Conservation (phyloP, 176 grass and related monocot genomes). For the Eragrostis nindensis region DNA sequence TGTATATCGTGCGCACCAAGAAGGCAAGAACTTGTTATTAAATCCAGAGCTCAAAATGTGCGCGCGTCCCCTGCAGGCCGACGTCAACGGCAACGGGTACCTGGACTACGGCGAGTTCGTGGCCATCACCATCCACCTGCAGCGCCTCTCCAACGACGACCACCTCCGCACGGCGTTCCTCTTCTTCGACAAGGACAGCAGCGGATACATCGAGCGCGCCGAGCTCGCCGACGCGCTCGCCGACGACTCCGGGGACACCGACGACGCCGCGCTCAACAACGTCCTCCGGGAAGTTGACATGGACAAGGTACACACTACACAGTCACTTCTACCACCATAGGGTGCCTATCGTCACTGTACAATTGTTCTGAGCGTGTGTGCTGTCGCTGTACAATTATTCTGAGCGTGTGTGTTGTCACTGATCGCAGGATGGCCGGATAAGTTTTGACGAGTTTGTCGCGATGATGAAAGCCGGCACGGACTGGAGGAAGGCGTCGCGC, state of each 20-base stretch:
- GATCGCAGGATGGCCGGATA: constrained; percentile 67
- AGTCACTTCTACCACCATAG: background rate
- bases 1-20: no score
- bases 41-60: no score
- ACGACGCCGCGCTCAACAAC: constrained; percentile 67
- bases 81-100: constrained; percentile 87
- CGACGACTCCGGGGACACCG: constrained; percentile 67
- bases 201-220: constrained; percentile 72
- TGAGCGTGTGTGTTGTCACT: background rate
- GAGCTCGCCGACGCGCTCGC: constrained; percentile 77
- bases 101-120: constrained; percentile 98
- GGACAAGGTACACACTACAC: constrained; percentile 55
- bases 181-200: constrained; percentile 95
- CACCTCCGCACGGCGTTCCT: constrained; percentile 92
- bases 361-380: no score
- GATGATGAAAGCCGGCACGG: constrained; percentile 94
- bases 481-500: constrained; percentile 95
- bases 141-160: constrained; percentile 85
- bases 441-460: constrained; percentile 84
- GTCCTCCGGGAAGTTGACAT: constrained; percentile 80
- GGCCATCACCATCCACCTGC: constrained; percentile 88
- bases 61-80: constrained; percentile 45
- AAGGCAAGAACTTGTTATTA: no score
- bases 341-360: no score
- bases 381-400: no score